Evolutionary conservation across 208 protist genomes (phyloP).

Genomic region (Borovskyia barvae): DNA sequence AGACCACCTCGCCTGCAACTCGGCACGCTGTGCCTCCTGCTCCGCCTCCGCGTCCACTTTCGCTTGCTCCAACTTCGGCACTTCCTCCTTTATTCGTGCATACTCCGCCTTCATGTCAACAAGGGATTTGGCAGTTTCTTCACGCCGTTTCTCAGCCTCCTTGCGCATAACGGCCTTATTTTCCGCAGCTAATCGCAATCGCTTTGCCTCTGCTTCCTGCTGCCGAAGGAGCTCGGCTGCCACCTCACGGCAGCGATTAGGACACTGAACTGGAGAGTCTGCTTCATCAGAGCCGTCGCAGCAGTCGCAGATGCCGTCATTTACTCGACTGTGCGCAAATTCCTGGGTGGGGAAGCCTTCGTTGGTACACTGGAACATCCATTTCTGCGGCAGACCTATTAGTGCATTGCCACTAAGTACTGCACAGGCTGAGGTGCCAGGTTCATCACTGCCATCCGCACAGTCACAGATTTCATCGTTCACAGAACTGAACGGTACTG

Average conservation of each 20-base stretch:
- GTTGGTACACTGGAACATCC: conserved; percentile 87
- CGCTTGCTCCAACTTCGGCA: conserved; percentile 19
- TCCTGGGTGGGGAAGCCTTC: conserved; percentile 36
- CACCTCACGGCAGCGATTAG: conserved; percentile 62
- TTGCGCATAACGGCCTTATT: conserved; percentile 33
- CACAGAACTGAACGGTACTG: conserved; percentile 65
- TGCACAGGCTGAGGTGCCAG: conserved; percentile 79
- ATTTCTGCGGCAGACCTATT: conserved; percentile 8
- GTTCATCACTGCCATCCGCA: conserved; percentile 93
- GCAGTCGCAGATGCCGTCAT: conserved; percentile 94
- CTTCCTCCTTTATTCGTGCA: conserved; percentile 5
- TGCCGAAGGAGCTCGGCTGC: conserved; percentile 23
- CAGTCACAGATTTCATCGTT: conserved; percentile 97
- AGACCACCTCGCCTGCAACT: conserved; percentile 12
- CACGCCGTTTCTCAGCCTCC: conserved; percentile 18
- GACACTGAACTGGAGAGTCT: conserved; percentile 30
- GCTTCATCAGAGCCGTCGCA: conserved; percentile 94
- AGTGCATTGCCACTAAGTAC: conserved; percentile 2
- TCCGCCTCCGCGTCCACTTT: conserved; percentile 27
- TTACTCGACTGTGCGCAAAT: conserved; percentile 71
- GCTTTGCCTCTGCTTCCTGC: conserved; percentile 21
- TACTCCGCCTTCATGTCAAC: conserved; percentile 13
- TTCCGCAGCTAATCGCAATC: conserved; percentile 8
- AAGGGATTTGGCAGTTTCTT: conserved; percentile 8
- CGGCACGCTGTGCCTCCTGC: conserved; percentile 31